Base-by-base conservation (phyloP, 2,329 filamentous ascomycete species). In the Chaetomium sp. region DNA sequence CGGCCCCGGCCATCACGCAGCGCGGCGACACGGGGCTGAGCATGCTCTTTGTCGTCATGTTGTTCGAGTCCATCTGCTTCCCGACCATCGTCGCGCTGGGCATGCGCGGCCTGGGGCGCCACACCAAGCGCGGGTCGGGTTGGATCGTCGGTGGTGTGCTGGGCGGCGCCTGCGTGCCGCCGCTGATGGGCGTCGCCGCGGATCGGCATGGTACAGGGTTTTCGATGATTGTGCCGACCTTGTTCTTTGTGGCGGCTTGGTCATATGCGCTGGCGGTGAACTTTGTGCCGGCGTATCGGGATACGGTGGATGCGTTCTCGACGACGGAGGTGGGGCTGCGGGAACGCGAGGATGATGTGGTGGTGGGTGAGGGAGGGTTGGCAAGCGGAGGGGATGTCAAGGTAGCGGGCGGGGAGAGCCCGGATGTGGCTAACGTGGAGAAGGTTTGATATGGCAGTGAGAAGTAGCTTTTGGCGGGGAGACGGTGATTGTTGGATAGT, bases 1-100 rank as follows among this genome's bases (percentile, higher is more conserved):
- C 81, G 45, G 78, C 75, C 13, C 80, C 82, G 1, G 73, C 82
- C 45, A 82, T 83, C 68, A 81, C 81, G 0, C 75, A 80, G 64
- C 69, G 75, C 12, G 80, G 77, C n/a, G 78, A 81, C 68, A 75
- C 75, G 0, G 83, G 83, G 53, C 78, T 87, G 67, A 78, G 81
- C 5, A 87, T 92, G 81, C 82, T 92, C 33, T 90, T 87, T 75
- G 67, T 90, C 10, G 86, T 88, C 7, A 81, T 93, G 27, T 92
- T 93, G 80, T 93, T 93, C 76, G 91, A 92, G 77, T 89, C 85
- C 4, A 90, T 92, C 72, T 90, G 88, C 75, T 94, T 93, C 80
- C 90, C 91, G 0, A 93, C 90, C 21, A 92, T 94, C 72, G 87
- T 94, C 33, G 90, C 90, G 0, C 81, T 93, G 2, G 89, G 89